A percentile compares a stretch with the other conserved stretches of the same genome.
phyloP scores from a whole-genome alignment of 495 filamentous ascomycete species.

The Penicillium dipodomyicola region DNA sequence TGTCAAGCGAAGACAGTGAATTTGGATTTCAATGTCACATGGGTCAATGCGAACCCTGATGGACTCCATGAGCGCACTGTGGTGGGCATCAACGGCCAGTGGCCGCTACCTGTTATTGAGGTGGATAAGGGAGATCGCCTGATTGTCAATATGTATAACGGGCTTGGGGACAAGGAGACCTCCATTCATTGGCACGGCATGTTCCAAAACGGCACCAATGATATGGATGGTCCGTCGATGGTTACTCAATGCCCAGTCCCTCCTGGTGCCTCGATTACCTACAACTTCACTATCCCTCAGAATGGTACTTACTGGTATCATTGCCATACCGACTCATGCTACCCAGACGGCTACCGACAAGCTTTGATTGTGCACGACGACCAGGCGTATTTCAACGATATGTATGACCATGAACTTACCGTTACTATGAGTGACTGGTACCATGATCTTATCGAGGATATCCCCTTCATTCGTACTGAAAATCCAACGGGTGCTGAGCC shows the following conservation, averaged over 20 bases:
- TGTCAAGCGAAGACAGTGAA: constrained; percentile 59
- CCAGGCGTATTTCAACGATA: constrained; percentile 53
- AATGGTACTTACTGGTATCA: constrained; percentile 85
- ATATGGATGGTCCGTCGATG: constrained; percentile 73
- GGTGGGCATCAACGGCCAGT: constrained; percentile 80
- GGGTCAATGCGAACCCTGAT: constrained; percentile 81
- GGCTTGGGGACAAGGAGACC: constrained; percentile 66
- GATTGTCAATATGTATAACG: constrained; percentile 70
- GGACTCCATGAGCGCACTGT: constrained; percentile 60
- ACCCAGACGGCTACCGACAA: constrained; percentile 73
- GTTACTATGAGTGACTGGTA: constrained; percentile 68
- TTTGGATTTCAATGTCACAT: constrained; percentile 76
- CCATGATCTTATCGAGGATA: constrained; percentile 44
- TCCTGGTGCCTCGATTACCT: constrained; percentile 63
- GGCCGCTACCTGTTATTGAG: constrained; percentile 69
- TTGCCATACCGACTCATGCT: constrained; percentile 65
- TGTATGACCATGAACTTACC: constrained; percentile 66
- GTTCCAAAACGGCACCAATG: constrained; percentile 63
- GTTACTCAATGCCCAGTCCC: constrained; percentile 67
- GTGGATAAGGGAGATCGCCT: constrained; percentile 69
- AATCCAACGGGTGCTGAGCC: constrained; percentile 56
- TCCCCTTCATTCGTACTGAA: constrained; percentile 46
- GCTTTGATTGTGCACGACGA: constrained; percentile 71
- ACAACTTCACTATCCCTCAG: constrained; percentile 77
- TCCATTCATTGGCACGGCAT: constrained; percentile 80